phyloP scores from a whole-genome alignment of 345 rosid genomes.

The Camelina laxa region DNA sequence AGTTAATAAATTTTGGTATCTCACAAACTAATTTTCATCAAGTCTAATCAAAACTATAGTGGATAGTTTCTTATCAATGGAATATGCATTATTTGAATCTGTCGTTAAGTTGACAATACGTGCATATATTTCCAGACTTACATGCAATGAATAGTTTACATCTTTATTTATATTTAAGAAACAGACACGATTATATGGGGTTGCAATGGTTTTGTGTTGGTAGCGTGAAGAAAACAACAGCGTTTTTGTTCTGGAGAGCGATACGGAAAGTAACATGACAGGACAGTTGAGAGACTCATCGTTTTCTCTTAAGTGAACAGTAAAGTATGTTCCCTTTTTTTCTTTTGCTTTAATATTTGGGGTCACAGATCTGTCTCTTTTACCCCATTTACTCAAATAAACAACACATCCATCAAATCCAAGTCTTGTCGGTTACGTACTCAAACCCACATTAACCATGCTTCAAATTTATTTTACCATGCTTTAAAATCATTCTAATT shows the following conservation, averaged over 20 bases:
- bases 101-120: constrained; percentile 36
- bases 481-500: not conserved
- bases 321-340: constrained; percentile 38
- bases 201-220: constrained; percentile 34
- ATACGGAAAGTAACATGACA: constrained; percentile 43
- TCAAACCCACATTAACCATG: constrained; percentile 20
- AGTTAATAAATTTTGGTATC: not conserved
- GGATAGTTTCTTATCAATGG: constrained; percentile 20
- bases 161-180: constrained; percentile 7
- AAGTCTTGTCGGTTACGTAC: constrained; percentile 36
- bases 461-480: not conserved
- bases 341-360: constrained; percentile 28
- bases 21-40: constrained; percentile 1
- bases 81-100: constrained; percentile 26
- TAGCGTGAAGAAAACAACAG: constrained; percentile 34
- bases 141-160: constrained; percentile 18
- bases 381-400: constrained; percentile 32
- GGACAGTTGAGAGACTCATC: constrained; percentile 38
- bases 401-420: constrained; percentile 29
- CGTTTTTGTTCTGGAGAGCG: constrained; percentile 23
- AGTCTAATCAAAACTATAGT: constrained; percentile 35
- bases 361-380: constrained; percentile 45
- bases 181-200: constrained; percentile 29
- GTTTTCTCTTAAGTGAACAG: constrained; percentile 36
- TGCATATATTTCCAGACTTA: constrained; percentile 4